Base-by-base conservation (phyloP, 1,139 yeast species). In the Taiozyma onychis region DNA sequence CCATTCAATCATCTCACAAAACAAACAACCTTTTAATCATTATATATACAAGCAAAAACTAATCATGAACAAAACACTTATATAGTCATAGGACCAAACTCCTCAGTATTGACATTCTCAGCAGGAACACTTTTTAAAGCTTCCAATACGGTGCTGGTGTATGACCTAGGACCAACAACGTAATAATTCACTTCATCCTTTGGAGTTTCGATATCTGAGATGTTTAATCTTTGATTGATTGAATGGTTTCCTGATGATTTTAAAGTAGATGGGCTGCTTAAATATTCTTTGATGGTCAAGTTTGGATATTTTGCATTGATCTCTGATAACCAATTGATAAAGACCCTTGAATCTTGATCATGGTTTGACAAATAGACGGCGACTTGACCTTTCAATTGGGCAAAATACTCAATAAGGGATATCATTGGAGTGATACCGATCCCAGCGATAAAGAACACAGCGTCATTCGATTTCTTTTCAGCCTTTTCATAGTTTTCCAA, bases 341-440 rank as follows among this genome's bases (percentile, higher is more conserved):
- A 60, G 2, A 50, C 52, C 48, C 59, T 53, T 13, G 51, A 37
- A 3, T 45, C 22, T 11, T 46, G 18, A 22, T 41, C 32, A 6
- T 53, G 44, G 35, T 53, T 57, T 3, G 64, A 61, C 2, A 58
- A 41, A n/a, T 53, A 34, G 3, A 59, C 16, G 3, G 44, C 43
- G 10, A 59, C 62, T 2, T 47, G 37, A 32, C 53, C 50, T 4
- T 60, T 60, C 28, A 35, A 49, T 13, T 48, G 21, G 10, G 57
- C 41, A 48, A 53, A 59, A 46, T 48, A 57, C 49, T 59, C 61
- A 26, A 53, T 48, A 11, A 54, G 46, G 2, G 63, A 60, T 11
- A 61, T 34, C 1, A 56, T 56, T 43, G 90, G 89, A 3, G 89
- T 84, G 51, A 82, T 77, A 55, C 89, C 90, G 56, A 83, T 81